Evolutionary conservation across 108 stramenopile species (phyloP), one percentile per base, ranked within the genome.

Genomic region (Fragilaria crotonensis): DNA sequence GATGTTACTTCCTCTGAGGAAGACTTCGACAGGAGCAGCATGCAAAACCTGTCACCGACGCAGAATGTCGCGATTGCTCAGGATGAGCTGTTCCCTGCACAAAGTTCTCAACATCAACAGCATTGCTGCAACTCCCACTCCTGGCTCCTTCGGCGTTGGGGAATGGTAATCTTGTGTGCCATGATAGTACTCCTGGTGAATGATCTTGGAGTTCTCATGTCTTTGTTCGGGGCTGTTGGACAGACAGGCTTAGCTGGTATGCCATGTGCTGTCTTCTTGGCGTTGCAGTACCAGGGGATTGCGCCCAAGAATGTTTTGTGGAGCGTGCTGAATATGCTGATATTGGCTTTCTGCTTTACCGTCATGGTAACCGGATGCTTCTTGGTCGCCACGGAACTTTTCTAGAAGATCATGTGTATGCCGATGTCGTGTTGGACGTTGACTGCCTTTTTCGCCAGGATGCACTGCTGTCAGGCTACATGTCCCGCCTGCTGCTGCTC

Each of bases 151-250:
- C 63, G 56, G 7, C 62, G 73, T 1, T 75, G 54, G 30, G 33
- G 45, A 7, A 36, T 75, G 17, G 73, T 75, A 20, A 47, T 64
- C 21, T 30, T 55, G 11, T 75, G 67, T 30, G 28, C 66, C 11
- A 11, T 66, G 4, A 49, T 75, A 11, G 73, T 75, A 18, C 33
- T 58, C 30, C 25, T 52, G 2, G 73, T 75, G 25, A 44, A 69
- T 33, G 64, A 75, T 49, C 33, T 75, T 32, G 33, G 57, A 19
- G 21, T 69, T 9, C 63, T 75, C 3, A 69, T 75, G 48, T 17
- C 60, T 25, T 54, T 75, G 27, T 68, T 75, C 50, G 73, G 73
- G 2, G 73, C 73, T 2, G 57, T 75, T 11, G 73, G 73, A 17
- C 67, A 75, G 28, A 75, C 73, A 1, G 73, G 73, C 0, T 54